These are phyloP conservation scores for Trametes maxima DNA, from an alignment of 768 basidiomycete genomes.

Conservation along the genomic window DNA sequence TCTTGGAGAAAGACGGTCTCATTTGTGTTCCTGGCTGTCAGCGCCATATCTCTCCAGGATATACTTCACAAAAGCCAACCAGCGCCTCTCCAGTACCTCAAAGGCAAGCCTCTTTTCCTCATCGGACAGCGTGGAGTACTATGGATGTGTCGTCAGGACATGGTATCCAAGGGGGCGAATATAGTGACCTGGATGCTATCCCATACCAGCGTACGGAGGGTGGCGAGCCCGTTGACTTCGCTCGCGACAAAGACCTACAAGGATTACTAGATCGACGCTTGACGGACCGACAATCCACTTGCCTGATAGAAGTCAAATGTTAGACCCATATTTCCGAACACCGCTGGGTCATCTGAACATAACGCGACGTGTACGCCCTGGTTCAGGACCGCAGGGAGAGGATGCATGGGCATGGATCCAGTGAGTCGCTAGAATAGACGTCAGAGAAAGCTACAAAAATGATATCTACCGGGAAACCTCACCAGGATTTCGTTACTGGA, in stretches of 20 bases:
- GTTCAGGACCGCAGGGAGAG: conserved; percentile 66
- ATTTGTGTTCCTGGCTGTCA: not conserved
- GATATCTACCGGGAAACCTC: not conserved
- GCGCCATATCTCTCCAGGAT: conserved; percentile 19
- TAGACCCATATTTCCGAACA: conserved; percentile 77
- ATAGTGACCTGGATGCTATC: conserved; percentile 59
- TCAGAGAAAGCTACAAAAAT: not conserved
- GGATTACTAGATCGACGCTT: not conserved
- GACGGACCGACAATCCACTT: conserved; percentile 32
- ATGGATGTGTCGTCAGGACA: not conserved
- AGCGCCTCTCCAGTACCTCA: conserved; percentile 47
- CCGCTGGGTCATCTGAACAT: conserved; percentile 72
- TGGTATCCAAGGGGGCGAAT: not conserved
- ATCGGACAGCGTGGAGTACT: conserved; percentile 56
- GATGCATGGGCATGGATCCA: conserved; percentile 79
- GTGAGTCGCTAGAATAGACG: conserved; percentile 56
- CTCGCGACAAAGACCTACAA: conserved; percentile 22
- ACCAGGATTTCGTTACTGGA: conserved; percentile 74
- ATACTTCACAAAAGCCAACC: conserved; percentile 48
- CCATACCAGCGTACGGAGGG: conserved; percentile 61
- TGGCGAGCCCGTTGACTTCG: conserved; percentile 49
- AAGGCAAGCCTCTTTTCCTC: conserved; percentile 47
- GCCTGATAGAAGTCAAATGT: conserved; percentile 81
- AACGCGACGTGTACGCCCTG: conserved; percentile 72
- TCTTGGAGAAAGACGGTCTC: not conserved